Conservation (phyloP, 805 yeast genomes). For the Sugiyamaella americana region DNA sequence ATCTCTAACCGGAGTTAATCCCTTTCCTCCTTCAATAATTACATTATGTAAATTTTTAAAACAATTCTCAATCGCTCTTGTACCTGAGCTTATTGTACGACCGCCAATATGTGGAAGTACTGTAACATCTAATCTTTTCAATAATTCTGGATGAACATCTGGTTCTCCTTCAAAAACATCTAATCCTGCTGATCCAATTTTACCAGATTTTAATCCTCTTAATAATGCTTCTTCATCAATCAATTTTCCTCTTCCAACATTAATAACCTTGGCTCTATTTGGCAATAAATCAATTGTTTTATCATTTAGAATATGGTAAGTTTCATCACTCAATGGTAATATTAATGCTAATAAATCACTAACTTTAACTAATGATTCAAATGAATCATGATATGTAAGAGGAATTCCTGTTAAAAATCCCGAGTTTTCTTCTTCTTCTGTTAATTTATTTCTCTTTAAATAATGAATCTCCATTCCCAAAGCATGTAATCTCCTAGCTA, state of each 20-base stretch:
- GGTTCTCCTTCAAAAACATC: constrained; percentile 72
- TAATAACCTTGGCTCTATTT: constrained; percentile 56
- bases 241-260: constrained; percentile 69
- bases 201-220: constrained; percentile 52
- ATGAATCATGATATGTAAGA: constrained; percentile 40
- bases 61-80: constrained; percentile 42
- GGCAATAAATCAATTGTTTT: constrained; percentile 43
- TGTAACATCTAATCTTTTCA: constrained; percentile 55
- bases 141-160: constrained; percentile 41
- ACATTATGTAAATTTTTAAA: constrained; percentile 44
- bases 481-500: constrained; percentile 48
- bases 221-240: constrained; percentile 63
- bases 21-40: constrained; percentile 11
- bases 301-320: constrained; percentile 48
- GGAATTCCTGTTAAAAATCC: constrained; percentile 36
- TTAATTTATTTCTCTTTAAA: constrained; percentile 46
- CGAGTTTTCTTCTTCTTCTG: constrained; percentile 27
- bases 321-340: constrained; percentile 57
- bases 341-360: constrained; percentile 58
- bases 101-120: constrained; percentile 71
- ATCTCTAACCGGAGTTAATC: constrained; percentile 14
- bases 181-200: constrained; percentile 59
- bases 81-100: constrained; percentile 37
- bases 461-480: constrained; percentile 63
- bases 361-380: constrained; percentile 38